Conservation (phyloP, 2,329 filamentous ascomycete genomes). For the Neospermospora avenae region DNA sequence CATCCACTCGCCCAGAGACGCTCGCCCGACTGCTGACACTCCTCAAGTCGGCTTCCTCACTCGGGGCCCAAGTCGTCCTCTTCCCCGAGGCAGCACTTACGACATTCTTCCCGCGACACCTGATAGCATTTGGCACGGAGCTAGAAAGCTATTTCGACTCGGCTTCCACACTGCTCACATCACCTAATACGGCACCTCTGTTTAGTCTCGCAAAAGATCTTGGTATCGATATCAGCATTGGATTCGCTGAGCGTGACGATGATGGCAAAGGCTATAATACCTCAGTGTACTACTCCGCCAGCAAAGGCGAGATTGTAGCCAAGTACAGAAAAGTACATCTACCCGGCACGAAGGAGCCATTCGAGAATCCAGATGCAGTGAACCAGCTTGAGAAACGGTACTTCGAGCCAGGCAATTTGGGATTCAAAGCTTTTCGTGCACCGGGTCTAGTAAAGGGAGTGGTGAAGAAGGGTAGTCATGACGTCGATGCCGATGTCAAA, state of each 20-base stretch:
- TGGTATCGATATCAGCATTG: slow-evolving; percentile 49
- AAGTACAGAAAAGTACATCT: slow-evolving; percentile 56
- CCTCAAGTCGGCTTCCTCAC: slow-evolving; percentile 43
- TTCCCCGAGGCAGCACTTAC: slow-evolving; percentile 54
- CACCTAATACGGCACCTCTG: slow-evolving; percentile 45
- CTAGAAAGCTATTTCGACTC: slow-evolving; percentile 51
- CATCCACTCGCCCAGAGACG: slow-evolving; percentile 41
- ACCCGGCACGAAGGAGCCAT: slow-evolving; percentile 50
- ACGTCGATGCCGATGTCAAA: slow-evolving; percentile 18
- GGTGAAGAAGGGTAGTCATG: slow-evolving; percentile 33
- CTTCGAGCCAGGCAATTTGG: slow-evolving; percentile 50
- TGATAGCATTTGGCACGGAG: slow-evolving; percentile 43
- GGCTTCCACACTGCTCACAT: slow-evolving; percentile 40
- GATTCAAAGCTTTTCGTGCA: slow-evolving; percentile 51
- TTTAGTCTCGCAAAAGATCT: slow-evolving; percentile 47
- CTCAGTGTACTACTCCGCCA: slow-evolving; percentile 48
- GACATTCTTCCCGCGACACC: slow-evolving; percentile 53
- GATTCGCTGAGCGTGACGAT: slow-evolving; percentile 48
- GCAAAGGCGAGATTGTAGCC: slow-evolving; percentile 40
- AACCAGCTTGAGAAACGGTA: slow-evolving; percentile 56
- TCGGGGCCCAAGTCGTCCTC: slow-evolving; percentile 48
- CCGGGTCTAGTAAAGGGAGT: slow-evolving; percentile 42
- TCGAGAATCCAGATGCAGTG: slow-evolving; percentile 44
- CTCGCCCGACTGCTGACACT: slow-evolving; percentile 48
- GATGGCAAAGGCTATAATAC: slow-evolving; percentile 49